Evolutionary conservation across 2,329 filamentous ascomycete species (phyloP).

Genomic region (Fusarium pseudoanthophilum): DNA sequence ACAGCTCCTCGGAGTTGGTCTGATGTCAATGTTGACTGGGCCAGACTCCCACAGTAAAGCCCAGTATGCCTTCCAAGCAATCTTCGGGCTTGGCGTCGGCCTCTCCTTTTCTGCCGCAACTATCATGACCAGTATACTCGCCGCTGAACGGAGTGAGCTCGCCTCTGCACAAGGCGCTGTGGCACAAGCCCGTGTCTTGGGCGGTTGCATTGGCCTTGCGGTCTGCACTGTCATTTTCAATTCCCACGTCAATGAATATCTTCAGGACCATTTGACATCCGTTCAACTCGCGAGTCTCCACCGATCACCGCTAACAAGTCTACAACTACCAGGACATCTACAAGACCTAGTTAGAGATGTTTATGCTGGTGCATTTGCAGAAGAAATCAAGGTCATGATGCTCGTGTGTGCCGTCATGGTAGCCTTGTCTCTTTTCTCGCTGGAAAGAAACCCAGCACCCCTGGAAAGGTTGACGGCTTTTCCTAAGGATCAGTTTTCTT

Average conservation of each 20-base stretch:
- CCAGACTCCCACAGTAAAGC: slow-evolving; percentile 49
- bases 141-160: slow-evolving; percentile 58
- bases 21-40: slow-evolving; percentile 58
- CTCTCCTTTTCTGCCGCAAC: slow-evolving; percentile 67
- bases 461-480: slow-evolving; percentile 47
- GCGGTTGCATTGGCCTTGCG: slow-evolving; percentile 68
- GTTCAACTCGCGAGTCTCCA: slow-evolving; percentile 56
- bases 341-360: slow-evolving; percentile 52
- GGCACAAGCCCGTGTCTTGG: slow-evolving; percentile 68
- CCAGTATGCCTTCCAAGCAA: slow-evolving; percentile 65
- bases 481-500: slow-evolving; percentile 44
- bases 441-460: slow-evolving; percentile 55
- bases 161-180: slow-evolving; percentile 69
- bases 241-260: slow-evolving; percentile 51
- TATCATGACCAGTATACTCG: slow-evolving; percentile 66
- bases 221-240: slow-evolving; percentile 70
- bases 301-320: slow-evolving; percentile 55
- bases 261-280: slow-evolving; percentile 51
- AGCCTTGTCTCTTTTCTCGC: slow-evolving; percentile 55
- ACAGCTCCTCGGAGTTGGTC: slow-evolving; percentile 62
- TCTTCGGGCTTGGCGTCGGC: slow-evolving; percentile 69
- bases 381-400: slow-evolving; percentile 60
- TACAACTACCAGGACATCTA: slow-evolving; percentile 49
- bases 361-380: slow-evolving; percentile 59
- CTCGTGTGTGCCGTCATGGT: slow-evolving; percentile 57